phyloP scores from a whole-genome alignment of 805 yeast species.

The Tetrapisispora nanseiensis region DNA sequence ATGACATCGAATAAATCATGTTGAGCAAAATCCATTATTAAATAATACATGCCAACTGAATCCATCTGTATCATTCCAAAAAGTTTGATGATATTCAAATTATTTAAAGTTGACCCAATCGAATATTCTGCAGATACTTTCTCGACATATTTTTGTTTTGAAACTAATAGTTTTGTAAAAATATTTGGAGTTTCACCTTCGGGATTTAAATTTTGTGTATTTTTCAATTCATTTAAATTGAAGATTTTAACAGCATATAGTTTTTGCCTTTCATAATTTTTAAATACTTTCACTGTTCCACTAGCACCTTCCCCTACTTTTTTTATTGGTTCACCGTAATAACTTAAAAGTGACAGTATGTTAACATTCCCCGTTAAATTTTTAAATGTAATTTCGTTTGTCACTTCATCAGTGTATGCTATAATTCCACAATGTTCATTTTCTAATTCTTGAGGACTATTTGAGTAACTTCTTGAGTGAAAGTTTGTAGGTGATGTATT shows the following conservation, averaged over 20 bases:
- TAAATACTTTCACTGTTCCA: constrained; percentile 79
- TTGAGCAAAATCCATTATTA: constrained; percentile 89
- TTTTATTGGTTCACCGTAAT: constrained; percentile 67
- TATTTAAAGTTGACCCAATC: constrained; percentile 68
- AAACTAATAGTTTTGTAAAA: background rate
- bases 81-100: constrained; percentile 73
- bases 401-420: constrained; percentile 1
- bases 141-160: constrained; percentile 51
- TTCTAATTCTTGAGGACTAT: background rate
- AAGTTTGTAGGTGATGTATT: background rate
- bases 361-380: constrained; percentile 32
- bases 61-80: constrained; percentile 53
- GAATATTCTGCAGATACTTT: constrained; percentile 77
- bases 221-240: constrained; percentile 4
- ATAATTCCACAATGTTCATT: background rate
- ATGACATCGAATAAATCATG: constrained; percentile 88
- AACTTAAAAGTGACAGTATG: constrained; percentile 38
- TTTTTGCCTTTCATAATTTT: constrained; percentile 44
- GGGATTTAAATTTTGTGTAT: background rate
- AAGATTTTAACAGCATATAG: constrained; percentile 84
- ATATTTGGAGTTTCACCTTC: constrained; percentile 1
- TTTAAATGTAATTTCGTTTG: constrained; percentile 14
- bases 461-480: background rate
- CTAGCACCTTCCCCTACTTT: constrained; percentile 89
- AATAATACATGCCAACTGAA: constrained; percentile 52